Evolutionary conservation across 2,329 filamentous ascomycete species (phyloP).

Genomic region (Cercospora brassicicola): DNA sequence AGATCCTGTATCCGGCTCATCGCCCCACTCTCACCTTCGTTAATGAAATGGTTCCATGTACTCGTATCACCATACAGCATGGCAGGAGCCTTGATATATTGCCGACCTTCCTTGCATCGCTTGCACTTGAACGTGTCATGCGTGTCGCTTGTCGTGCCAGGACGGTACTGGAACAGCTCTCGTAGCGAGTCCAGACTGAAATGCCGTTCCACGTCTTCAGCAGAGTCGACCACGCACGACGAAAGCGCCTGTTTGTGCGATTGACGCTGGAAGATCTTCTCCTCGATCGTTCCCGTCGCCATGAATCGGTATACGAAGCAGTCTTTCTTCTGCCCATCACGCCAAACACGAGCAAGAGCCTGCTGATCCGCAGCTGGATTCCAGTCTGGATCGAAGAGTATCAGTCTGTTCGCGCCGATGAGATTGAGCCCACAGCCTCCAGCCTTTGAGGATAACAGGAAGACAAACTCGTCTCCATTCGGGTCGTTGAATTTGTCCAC

Average conservation of each 20-base stretch:
- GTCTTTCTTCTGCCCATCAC: slow-evolving; percentile 98
- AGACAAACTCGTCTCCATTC: slow-evolving; percentile 84
- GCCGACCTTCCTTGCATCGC: slow-evolving; percentile 77
- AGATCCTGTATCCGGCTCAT: slow-evolving; percentile 86
- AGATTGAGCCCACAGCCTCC: slow-evolving; percentile 95
- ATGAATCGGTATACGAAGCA: slow-evolving; percentile 99
- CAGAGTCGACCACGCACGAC: slow-evolving; percentile 92
- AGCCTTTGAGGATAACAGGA: slow-evolving; percentile 93
- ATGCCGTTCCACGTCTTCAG: slow-evolving; percentile 94
- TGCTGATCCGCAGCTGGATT: slow-evolving; percentile 98
- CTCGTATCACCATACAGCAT: slow-evolving; percentile 98
- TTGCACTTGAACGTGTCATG: slow-evolving; percentile 99
- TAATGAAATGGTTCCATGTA: slow-evolving; percentile 98
- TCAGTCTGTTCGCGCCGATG: slow-evolving; percentile 88
- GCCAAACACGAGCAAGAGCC: slow-evolving; percentile 94
- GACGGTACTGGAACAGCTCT: slow-evolving; percentile 90
- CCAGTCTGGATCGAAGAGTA: slow-evolving; percentile 93
- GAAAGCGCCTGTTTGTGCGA: slow-evolving; percentile 97
- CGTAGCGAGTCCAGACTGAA: slow-evolving; percentile 88
- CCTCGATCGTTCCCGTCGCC: slow-evolving; percentile 93
- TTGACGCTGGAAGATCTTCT: slow-evolving; percentile 98
- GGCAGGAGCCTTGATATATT: slow-evolving; percentile 85
- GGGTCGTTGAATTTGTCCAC: slow-evolving; percentile 98
- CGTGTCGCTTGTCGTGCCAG: slow-evolving; percentile 83
- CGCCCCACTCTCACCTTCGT: slow-evolving; percentile 62